Evolutionary conservation across 352 stramenopile species (phyloP), one percentile per base, ranked within the genome.

Genomic region (Pythium myriotylum): DNA sequence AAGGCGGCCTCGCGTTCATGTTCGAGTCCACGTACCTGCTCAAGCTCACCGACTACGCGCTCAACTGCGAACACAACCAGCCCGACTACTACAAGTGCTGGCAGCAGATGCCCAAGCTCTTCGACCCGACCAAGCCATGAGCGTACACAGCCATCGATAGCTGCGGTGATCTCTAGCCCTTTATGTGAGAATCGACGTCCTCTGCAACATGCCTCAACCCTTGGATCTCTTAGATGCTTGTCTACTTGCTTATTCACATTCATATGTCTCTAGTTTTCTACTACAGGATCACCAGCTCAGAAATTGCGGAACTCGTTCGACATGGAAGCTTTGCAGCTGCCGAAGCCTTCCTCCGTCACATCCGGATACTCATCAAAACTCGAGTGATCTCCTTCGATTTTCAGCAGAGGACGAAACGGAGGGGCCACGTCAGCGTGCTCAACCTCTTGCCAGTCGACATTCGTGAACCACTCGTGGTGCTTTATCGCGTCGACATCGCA

Each of bases 1-100:
- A 97, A 13, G 83, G 81, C 52, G 95, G 95, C 5, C 72, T 99
- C 13, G 96, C 96, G 33, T 99, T 99, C 73, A 99, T 99, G 96
- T 99, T 99, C 77, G 97, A 99, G 78, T 93, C 88, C 23, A 97
- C 88, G 37, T 94, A 94, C 59, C 86, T 97, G 27, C 68, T 98
- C 58, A 92, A 91, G 59, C 57, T 98, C 46, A 97, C 86, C 17
- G 72, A 90, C 47, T 94, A 94, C 64, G 94, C 90, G 41, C 75
- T 98, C 58, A 55, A 77, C 16, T 95, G 85, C 56, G 72, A 95
- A 29, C 81, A 97, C 54, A 91, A 93, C 49, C 91, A 98, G 59
- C 52, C 58, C 20, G 81, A 97, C 57, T 98, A 98, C 76, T 93
- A 81, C 63, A 89, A 90, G 63, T 98, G 94, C 81, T 98, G 95